Base-by-base conservation (phyloP, 441 rosid species). In the Lepidium campestre region DNA sequence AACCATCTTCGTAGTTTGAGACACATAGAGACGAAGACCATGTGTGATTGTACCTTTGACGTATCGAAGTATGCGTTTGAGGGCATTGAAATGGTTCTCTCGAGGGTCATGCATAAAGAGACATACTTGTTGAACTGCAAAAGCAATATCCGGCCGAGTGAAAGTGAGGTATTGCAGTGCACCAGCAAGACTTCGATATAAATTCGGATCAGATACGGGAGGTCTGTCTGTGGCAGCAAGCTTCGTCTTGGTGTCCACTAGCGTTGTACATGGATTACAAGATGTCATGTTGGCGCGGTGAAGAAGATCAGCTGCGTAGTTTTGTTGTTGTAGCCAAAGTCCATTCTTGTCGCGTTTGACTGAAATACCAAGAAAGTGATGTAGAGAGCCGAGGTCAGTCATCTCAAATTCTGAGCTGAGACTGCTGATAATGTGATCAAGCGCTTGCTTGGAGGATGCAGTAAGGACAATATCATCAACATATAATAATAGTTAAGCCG, bases 1-100 rank as follows among this genome's bases (percentile, higher is more conserved):
- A 4, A 13, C 13, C 1, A 48, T 0, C 0, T 0, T 0, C 1
- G 15, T 6, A n/a, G 9, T 10, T 0, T 0, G 1, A 12, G 35
- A 0, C 7, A 7, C 7, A 6, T 29, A 2, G 5, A 36, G 40
- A 0, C 4, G 13, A 10, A 36, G 40, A 15, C 57, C 39, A 2
- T 14, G 57, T 0, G 13, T 1, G 0, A 31, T 9, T 0, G 57
- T 53, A 1, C 37, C 57, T 3, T 27, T 50, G 3, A 50, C 4
- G 2, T 50, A 50, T 3, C 57, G 10, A 3, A 50, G 4, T 0
- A 50, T 50, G 0, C 35, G 35, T 6, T 9, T n/a, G 1, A 50
- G 13, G 0, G 57, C 37, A 0, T n/a, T 11, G 5, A 50, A 5
- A 9, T 50, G 36, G 0, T 19, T 12, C 0, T 20, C 4, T 1